phyloP scores from a whole-genome alignment of 371 early-diverging fungal genomes.

The Chytridium lagenaria region DNA sequence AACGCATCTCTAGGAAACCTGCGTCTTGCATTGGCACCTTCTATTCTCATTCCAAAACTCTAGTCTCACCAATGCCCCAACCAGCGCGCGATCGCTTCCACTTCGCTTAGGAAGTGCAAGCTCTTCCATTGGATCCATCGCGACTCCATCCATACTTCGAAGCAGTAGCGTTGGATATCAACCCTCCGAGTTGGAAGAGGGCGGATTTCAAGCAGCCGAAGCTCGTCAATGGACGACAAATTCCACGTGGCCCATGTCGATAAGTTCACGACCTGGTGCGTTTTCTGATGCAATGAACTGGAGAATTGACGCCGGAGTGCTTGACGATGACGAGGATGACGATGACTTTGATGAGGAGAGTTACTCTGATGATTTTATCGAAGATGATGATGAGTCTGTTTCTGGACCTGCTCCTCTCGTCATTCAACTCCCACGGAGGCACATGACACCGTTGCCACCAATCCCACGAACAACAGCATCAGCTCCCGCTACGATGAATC shows the following conservation, averaged over 20 bases:
- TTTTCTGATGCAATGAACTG: not conserved
- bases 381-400: not conserved
- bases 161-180: not conserved
- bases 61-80: not conserved
- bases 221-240: not conserved
- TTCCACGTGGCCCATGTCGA: not conserved
- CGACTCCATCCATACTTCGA: slow-evolving; percentile 3
- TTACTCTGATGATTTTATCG: not conserved
- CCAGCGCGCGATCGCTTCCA: not conserved
- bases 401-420: not conserved
- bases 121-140: not conserved
- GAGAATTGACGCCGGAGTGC: not conserved
- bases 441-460: slow-evolving; percentile 10
- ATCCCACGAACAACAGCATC: slow-evolving; percentile 8
- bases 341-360: not conserved
- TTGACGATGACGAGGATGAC: not conserved
- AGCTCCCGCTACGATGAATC: not conserved
- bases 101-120: not conserved
- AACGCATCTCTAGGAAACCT: not conserved
- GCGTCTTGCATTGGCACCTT: not conserved
- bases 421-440: slow-evolving; percentile 9
- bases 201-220: not conserved
- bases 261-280: not conserved
- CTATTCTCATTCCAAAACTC: not conserved
- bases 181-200: not conserved